Evolutionary conservation across 345 rosid species (phyloP).

Genomic region (Linum trigynum): DNA sequence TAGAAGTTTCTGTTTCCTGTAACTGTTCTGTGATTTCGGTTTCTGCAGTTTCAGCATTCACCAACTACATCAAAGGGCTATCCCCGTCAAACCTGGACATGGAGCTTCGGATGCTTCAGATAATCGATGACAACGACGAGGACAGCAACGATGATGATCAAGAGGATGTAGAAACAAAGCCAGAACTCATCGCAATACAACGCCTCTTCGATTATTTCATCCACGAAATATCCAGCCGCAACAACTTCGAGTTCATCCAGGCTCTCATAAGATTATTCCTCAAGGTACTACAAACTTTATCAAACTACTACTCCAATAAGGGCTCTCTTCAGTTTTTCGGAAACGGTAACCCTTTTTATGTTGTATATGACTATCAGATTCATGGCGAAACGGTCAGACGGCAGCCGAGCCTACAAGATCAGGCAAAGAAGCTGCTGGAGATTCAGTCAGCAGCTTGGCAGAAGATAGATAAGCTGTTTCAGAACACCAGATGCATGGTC

Average conservation of each 20-base stretch:
- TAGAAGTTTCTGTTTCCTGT: background rate
- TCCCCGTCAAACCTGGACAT: slow-evolving; percentile 82
- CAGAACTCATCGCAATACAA: slow-evolving; percentile 52
- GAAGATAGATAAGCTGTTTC: slow-evolving; percentile 73
- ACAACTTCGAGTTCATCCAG: slow-evolving; percentile 85
- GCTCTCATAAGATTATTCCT: slow-evolving; percentile 72
- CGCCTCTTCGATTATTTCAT: slow-evolving; percentile 73
- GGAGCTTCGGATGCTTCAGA: slow-evolving; percentile 89
- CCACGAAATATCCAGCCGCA: slow-evolving; percentile 53
- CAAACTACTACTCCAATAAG: too few species aligned
- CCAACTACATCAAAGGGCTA: slow-evolving; percentile 69
- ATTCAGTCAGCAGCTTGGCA: slow-evolving; percentile 69
- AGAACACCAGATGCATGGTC: slow-evolving; percentile 80
- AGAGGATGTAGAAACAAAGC: slow-evolving; percentile 52
- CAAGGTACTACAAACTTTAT: slow-evolving; percentile 43
- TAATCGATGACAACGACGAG: slow-evolving; percentile 44
- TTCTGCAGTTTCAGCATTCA: slow-evolving; percentile 60
- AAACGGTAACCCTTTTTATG: background rate
- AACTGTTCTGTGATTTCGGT: background rate
- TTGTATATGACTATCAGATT: slow-evolving; percentile 34
- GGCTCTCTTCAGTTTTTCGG: background rate
- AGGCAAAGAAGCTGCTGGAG: slow-evolving; percentile 63
- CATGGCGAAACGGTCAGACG: slow-evolving; percentile 79
- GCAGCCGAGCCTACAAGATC: slow-evolving; percentile 53
- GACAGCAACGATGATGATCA: slow-evolving; percentile 16